Percentiles rank a stretch among this genome's conserved stretches.
Conservation (phyloP, 306 rosid genomes). For the Mucuna pruriens region DNA sequence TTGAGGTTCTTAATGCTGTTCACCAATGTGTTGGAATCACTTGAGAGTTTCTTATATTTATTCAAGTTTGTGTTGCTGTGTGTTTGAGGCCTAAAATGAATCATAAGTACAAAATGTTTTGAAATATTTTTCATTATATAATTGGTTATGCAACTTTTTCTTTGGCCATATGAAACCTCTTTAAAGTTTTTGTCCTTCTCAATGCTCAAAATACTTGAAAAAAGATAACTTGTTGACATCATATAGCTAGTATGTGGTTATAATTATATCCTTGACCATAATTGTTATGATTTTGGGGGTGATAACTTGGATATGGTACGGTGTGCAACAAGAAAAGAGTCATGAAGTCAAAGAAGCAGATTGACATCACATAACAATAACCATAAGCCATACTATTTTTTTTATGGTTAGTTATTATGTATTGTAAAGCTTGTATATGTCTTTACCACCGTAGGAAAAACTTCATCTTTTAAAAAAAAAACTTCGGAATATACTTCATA, state of each 20-base stretch:
- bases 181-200: constrained; percentile 31
- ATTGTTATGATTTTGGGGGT: not conserved
- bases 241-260: not conserved
- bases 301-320: constrained; percentile 1
- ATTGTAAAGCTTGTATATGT: too few species aligned
- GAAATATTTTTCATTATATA: constrained; percentile 27
- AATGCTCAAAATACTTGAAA: not conserved
- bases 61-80: constrained; percentile 12
- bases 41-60: not conserved
- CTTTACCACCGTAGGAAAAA: too few species aligned
- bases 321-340: not conserved
- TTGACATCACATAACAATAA: too few species aligned
- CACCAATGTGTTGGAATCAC: too few species aligned
- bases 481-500: too few species aligned
- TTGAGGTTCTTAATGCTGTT: too few species aligned
- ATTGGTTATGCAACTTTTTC: constrained; percentile 24
- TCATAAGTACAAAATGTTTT: constrained; percentile 4
- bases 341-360: not conserved
- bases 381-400: too few species aligned
- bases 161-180: constrained; percentile 14
- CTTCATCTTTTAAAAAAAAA: too few species aligned
- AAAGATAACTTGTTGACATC: too few species aligned
- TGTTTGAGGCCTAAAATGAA: constrained; percentile 6
- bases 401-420: too few species aligned
- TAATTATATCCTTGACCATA: not conserved